These are phyloP conservation scores for Phlebiopsis gigantea DNA, from an alignment of 768 basidiomycete species.

Conservation along the genomic window DNA sequence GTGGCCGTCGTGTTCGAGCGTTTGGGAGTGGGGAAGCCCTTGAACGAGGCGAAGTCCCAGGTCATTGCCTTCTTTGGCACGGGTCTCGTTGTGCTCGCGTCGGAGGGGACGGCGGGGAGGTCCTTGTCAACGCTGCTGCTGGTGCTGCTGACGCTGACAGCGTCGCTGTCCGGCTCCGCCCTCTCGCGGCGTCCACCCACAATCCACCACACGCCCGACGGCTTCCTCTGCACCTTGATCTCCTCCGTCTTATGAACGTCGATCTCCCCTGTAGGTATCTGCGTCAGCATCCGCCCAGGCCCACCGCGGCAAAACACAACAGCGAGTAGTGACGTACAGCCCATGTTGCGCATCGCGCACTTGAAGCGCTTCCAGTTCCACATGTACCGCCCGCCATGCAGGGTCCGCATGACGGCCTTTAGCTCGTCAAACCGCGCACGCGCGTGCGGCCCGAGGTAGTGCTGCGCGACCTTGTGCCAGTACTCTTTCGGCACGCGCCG, in stretches of 20 bases:
- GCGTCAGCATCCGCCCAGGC: not conserved
- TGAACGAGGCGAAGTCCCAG: slow-evolving; percentile 20
- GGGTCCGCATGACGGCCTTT: slow-evolving; percentile 66
- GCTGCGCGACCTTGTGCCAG: slow-evolving; percentile 79
- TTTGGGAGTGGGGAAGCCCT: slow-evolving; percentile 21
- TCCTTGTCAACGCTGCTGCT: slow-evolving; percentile 13
- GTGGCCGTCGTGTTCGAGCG: slow-evolving; percentile 21
- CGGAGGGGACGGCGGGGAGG: slow-evolving; percentile 1
- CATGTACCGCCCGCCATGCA: slow-evolving; percentile 71
- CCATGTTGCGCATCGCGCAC: slow-evolving; percentile 76
- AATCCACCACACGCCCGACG: slow-evolving; percentile 23
- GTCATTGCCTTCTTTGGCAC: slow-evolving; percentile 17
- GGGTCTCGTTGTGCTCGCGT: not conserved
- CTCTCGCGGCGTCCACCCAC: slow-evolving; percentile 12
- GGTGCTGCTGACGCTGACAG: slow-evolving; percentile 6
- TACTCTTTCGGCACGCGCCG: slow-evolving; percentile 72
- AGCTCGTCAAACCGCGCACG: slow-evolving; percentile 62
- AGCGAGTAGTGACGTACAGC: slow-evolving; percentile 47
- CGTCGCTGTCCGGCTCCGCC: slow-evolving; percentile 12
- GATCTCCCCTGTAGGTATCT: slow-evolving; percentile 51
- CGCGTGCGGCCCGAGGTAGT: slow-evolving; percentile 70
- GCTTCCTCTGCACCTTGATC: slow-evolving; percentile 21
- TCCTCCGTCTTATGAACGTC: slow-evolving; percentile 34
- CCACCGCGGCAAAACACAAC: not conserved
- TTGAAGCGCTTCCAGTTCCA: slow-evolving; percentile 85